Base-by-base conservation (phyloP, 2,329 filamentous ascomycete genomes). In the Fusarium sambucinum region DNA sequence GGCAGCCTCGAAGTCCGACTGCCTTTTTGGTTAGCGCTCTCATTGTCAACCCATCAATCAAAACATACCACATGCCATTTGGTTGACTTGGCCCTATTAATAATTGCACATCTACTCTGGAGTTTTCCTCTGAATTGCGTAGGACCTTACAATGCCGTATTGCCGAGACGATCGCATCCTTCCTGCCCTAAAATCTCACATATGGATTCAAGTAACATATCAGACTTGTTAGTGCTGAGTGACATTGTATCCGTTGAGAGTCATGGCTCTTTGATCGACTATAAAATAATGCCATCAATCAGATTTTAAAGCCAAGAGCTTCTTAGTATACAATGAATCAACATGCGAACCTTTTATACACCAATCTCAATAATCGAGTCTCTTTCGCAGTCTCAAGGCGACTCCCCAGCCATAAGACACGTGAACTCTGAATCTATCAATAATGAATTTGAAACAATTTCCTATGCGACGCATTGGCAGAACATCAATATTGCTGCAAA, bases 331-430 rank as follows among this genome's bases (percentile, higher is more conserved):
- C 7, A 10, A 4, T 17, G 4, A 3, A 12, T 14, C 16, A 30
- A 35, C 0, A 63, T 63, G 59, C 21, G 37, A 4, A 38, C 42
- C 1, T 63, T 63, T 9, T 12, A 63, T 48, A 57, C 59, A 1
- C 41, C 48, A 17, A 21, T 63, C 3, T 57, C 50, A 1, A 23
- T 63, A 1, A 63, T 63, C 1, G 42, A 63, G 9, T 41, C 37
- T 1, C 42, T 57, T 1, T 16, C 59, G 1, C 30, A 44, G 12
- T 21, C 51, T 13, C n/a, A 3, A 5, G 50, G 58, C 2, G 32
- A 21, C 29, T 3, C 19, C 19, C 25, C 50, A 2, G 59, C 59
- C 11, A 19, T 63, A 1, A 33, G 37, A 21, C 41, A 19, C 10
- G 8, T 21, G 5, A 2, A 47, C 1, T 14, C 55, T 2, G 21